Conservation (phyloP, 139 green algal genomes). For the Pleodorina starrii region DNA sequence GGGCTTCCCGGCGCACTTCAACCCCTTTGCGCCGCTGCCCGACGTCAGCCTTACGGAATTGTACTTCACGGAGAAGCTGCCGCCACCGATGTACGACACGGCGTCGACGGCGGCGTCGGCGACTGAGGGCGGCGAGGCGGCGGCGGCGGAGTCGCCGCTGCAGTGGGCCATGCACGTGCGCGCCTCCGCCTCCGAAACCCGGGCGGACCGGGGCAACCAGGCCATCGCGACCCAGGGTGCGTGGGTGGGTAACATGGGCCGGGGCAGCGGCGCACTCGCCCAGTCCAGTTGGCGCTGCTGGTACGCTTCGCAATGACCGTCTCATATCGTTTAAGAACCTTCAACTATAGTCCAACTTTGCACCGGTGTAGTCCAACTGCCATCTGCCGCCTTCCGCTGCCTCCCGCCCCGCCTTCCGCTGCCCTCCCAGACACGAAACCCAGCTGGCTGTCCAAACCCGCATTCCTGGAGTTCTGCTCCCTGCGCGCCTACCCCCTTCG, state of each 20-base stretch:
- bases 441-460: constrained; percentile 54
- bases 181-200: neutral
- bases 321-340: no score
- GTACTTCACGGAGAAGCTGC: constrained; percentile 59
- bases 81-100: no score
- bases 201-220: constrained; percentile 55
- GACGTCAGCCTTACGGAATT: neutral
- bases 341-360: no score
- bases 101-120: no score
- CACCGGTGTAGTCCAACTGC: no score
- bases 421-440: constrained; percentile 46
- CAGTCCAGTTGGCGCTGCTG: no score
- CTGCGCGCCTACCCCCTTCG: constrained; percentile 59
- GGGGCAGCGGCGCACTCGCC: no score
- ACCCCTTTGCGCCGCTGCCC: constrained; percentile 51
- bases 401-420: no score
- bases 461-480: constrained; percentile 39
- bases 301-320: no score
- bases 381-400: no score
- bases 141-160: neutral
- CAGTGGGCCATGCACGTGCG: constrained; percentile 58
- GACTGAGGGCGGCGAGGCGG: neutral
- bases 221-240: constrained; percentile 55
- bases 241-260: no score
- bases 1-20: constrained; percentile 31